Base-by-base conservation (phyloP, 1,284 basidiomycete species). In the Sphagnurus paluster region DNA sequence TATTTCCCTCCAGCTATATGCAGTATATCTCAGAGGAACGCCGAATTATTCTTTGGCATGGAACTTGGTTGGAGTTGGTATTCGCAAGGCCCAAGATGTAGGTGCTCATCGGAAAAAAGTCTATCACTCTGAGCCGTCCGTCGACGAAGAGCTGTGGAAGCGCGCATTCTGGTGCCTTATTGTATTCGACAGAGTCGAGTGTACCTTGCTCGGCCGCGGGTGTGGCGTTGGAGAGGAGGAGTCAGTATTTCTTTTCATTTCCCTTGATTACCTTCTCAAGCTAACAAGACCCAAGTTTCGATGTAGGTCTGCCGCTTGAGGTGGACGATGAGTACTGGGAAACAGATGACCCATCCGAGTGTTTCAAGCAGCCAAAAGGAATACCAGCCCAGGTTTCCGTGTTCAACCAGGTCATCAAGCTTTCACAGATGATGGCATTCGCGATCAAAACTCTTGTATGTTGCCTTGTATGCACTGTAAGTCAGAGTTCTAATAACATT, bases 281-380 rank as follows among this genome's bases (percentile, higher is more conserved):
- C 52, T 50, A 16, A 56, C 17, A 20, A 29, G 39, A 38, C 23
- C 37, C 3, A 56, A 88, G 87, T 62, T 85, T 88, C 61, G 90
- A 94, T 61, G 69, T 87, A 19, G 87, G 89, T 29, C 72, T 87
- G 39, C 90, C 90, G 1, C 68, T 89, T 6, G 88, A 90, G 59
- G 84, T 94, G 5, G 87, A 93, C 53, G 93, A 96, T 59, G 88
- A 93, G 53, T 91, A 83, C 57, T 93, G 88, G 90, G 79, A 82
- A 56, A 61, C 69, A 42, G 71, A 75, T 2, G 70, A 77, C 44
- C 71, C 75, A 4, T 60, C 71, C 16, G 49, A 63, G 35, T 68
- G 70, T 17, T 87, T 86, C 60, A 68, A 67, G 39, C 90, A 92
- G 57, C 90, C 90, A 1, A 56, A 66, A 6, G 79, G 70, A 5